phyloP scores from a whole-genome alignment of 495 filamentous ascomycete species.

The Cercophora sp. region DNA sequence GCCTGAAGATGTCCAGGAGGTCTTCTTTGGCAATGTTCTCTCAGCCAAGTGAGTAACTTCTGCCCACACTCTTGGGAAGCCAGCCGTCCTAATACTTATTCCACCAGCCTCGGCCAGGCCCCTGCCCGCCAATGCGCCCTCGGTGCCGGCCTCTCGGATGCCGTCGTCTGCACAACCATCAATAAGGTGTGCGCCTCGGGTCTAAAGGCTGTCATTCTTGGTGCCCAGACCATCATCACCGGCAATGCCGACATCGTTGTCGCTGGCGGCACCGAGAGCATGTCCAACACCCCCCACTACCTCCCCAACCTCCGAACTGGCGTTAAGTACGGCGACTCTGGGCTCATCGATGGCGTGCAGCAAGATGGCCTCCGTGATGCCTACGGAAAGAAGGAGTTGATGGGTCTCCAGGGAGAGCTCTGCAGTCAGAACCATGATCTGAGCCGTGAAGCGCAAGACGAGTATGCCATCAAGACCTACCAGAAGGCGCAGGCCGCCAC shows the following conservation, averaged over 20 bases:
- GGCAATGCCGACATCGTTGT: constrained; percentile 87
- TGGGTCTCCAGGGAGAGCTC: constrained; percentile 90
- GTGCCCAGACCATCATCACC: constrained; percentile 93
- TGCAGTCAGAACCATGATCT: constrained; percentile 82
- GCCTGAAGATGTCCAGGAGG: constrained; percentile 85
- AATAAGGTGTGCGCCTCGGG: constrained; percentile 98
- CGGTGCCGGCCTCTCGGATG: constrained; percentile 72
- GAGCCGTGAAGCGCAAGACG: constrained; percentile 78
- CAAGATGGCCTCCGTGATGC: constrained; percentile 91
- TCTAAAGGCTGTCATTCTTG: constrained; percentile 90
- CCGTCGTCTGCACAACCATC: constrained; percentile 82
- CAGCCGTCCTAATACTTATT: constrained; percentile 9
- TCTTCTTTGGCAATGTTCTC: constrained; percentile 97
- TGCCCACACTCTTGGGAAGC: too few relatives aligned
- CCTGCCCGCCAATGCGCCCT: constrained; percentile 92
- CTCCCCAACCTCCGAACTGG: constrained; percentile 77
- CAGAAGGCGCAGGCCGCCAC: constrained; percentile 85
- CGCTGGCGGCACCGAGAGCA: constrained; percentile 91
- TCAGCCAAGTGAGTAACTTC: constrained; percentile 69
- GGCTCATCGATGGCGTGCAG: constrained; percentile 81
- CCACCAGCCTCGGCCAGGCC: constrained; percentile 83
- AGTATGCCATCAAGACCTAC: constrained; percentile 90
- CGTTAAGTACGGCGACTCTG: constrained; percentile 84
- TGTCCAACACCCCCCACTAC: constrained; percentile 98
- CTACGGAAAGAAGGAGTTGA: constrained; percentile 84